phyloP scores from a whole-genome alignment of 352 stramenopile species.

The Pythium rishiriense region DNA sequence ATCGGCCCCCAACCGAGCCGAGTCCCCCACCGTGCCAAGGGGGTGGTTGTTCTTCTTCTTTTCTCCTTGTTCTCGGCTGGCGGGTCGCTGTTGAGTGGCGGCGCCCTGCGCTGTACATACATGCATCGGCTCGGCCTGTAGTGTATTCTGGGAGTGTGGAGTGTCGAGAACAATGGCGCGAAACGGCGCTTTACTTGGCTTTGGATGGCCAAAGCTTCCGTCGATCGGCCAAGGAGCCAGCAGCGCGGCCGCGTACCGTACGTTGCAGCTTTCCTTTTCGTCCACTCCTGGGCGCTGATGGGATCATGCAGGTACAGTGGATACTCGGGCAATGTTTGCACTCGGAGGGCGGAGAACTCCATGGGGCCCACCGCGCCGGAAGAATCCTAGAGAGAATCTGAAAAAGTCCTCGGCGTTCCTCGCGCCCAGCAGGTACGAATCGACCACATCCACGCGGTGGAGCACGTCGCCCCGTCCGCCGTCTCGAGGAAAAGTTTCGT shows the following conservation, averaged over 20 bases:
- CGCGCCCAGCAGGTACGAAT: no score
- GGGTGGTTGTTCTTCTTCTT: not conserved
- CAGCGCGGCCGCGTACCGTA: no score
- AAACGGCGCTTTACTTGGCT: not conserved
- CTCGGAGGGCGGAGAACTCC: no score
- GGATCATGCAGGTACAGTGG: no score
- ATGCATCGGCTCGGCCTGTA: no score
- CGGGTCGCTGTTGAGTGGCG: not conserved
- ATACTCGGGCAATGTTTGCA: no score
- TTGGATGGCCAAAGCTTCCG: not conserved
- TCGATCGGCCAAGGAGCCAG: no score
- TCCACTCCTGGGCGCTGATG: no score
- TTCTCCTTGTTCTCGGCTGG: not conserved
- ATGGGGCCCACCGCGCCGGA: no score
- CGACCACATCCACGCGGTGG: not conserved
- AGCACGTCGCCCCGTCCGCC: not conserved
- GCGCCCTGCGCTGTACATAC: not conserved
- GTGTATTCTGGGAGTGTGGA: not conserved
- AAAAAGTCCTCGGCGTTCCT: no score
- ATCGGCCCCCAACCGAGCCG: not conserved
- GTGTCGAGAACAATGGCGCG: not conserved
- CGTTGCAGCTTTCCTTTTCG: no score
- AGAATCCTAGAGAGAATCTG: not conserved
- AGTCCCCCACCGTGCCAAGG: no score
- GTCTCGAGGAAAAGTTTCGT: conserved; percentile 5